Conservation (phyloP, 495 filamentous ascomycete genomes). For the Lindgomyces ingoldianus region DNA sequence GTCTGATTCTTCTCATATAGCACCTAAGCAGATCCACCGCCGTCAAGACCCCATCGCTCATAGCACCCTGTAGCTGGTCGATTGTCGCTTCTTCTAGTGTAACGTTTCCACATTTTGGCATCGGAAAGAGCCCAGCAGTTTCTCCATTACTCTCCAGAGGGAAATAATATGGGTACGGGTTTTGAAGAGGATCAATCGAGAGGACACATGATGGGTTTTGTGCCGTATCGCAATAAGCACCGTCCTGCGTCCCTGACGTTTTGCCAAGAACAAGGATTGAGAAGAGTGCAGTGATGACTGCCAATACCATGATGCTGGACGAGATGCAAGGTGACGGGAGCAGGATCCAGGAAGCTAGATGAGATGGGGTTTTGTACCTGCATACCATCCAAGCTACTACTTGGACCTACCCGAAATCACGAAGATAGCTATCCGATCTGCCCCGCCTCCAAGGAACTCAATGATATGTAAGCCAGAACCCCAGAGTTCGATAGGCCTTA, state of each 20-base stretch:
- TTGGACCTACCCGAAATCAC: conserved; percentile 1
- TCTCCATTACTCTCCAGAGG: conserved; percentile 42
- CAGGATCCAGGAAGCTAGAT: neutral
- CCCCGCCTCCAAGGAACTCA: too few relatives aligned
- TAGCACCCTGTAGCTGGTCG: conserved; percentile 54
- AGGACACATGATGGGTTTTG: conserved; percentile 12
- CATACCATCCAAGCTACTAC: conserved; percentile 1
- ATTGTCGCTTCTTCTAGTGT: conserved; percentile 65
- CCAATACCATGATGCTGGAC: neutral
- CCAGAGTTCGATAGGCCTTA: too few relatives aligned
- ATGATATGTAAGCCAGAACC: too few relatives aligned
- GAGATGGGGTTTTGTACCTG: conserved; percentile 6
- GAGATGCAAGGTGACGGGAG: neutral
- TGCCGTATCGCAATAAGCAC: neutral
- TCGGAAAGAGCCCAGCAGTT: conserved; percentile 53
- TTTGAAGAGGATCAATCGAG: conserved; percentile 19
- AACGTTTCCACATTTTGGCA: conserved; percentile 63
- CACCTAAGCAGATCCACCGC: conserved; percentile 54
- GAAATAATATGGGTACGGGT: conserved; percentile 50
- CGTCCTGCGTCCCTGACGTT: conserved; percentile 1
- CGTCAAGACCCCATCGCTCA: conserved; percentile 50
- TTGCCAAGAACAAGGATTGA: conserved; percentile 5
- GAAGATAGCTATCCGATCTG: conserved; percentile 11
- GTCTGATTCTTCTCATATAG: conserved; percentile 56
- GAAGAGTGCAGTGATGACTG: neutral